Base-by-base conservation (phyloP, 1,139 yeast genomes). In the Zygoascus meyerae region DNA sequence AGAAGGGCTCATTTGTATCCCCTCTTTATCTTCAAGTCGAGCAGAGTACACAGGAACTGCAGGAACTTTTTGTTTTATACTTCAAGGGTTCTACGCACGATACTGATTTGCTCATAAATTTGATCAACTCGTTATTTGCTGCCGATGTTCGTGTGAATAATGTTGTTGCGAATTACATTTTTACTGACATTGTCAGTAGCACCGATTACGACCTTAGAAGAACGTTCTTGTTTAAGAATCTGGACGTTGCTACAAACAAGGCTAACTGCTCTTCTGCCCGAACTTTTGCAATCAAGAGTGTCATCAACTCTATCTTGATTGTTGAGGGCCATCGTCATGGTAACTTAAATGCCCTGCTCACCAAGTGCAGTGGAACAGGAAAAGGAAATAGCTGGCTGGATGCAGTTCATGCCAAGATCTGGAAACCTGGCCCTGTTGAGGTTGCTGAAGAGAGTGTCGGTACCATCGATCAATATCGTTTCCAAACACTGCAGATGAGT, bases 401-500 rank as follows among this genome's bases (percentile, higher is more conserved):
- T 35, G 50, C 67, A 5, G 74, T 90, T 2, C 81, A 79, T 52
- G 71, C 73, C 10, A 77, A 77, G 49, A 72, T 92, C 11, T 92
- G 98, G 98, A 73, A 77, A 55, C 76, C 83, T 0, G 72, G 75
- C 48, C 78, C 78, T 43, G 51, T 48, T 21, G 47, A 51, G 15
- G 48, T 46, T 16, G 54, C 52, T n/a, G 78, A 75, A 47, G 83
- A 77, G 45, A 74, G 79, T 8, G 76, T 87, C 0, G 95, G 92
- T 3, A 72, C 81, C 5, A 74, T 82, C 57, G 97, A 92, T 59
- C 73, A 77, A 38, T 84, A 80, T 64, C 72, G 95, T 50, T 78
- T 85, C 53, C 94, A 86, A 51, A 70, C 92, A 12, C 71, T 94
- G 36, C 96, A 90, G 56, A 67, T 87, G 62, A 84, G 97, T 0